Percentiles rank a stretch among this genome's conserved stretches.
These are phyloP conservation scores for Amniculicola lignicola DNA, from an alignment of 495 filamentous ascomycete species.

Conservation along the genomic window DNA sequence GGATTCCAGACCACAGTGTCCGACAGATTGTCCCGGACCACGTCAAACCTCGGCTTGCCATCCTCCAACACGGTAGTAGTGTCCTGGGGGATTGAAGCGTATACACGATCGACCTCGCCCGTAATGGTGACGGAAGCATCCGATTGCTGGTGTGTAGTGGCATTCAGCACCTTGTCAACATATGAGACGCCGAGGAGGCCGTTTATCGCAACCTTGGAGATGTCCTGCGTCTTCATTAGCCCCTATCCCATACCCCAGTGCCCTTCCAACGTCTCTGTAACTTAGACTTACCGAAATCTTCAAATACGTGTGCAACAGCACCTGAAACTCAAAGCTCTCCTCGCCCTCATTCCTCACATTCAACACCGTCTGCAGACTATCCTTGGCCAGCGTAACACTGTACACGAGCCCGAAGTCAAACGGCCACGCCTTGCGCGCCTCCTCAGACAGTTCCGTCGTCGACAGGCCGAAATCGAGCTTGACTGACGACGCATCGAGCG, in stretches of 20 bases:
- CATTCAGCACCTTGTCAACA: constrained; percentile 73
- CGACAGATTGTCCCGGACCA: constrained; percentile 73
- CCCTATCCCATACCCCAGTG: neutral
- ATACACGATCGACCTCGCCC: constrained; percentile 80
- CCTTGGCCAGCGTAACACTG: constrained; percentile 75
- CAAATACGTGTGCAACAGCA: constrained; percentile 88
- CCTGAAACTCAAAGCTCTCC: constrained; percentile 82
- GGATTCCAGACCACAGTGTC: constrained; percentile 98
- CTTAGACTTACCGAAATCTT: constrained; percentile 63
- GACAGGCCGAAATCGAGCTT: constrained; percentile 95
- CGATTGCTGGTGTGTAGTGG: constrained; percentile 55
- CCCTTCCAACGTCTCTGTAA: neutral
- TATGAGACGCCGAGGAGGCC: constrained; percentile 73
- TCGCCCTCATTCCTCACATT: constrained; percentile 83
- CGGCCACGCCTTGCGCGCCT: constrained; percentile 66
- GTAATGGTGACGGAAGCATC: constrained; percentile 56
- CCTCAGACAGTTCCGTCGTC: constrained; percentile 61
- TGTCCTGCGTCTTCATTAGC: constrained; percentile 41
- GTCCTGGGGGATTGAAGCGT: constrained; percentile 47
- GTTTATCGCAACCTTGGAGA: constrained; percentile 62
- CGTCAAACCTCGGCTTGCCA: constrained; percentile 61
- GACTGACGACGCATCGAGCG: constrained; percentile 45
- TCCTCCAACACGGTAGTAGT: constrained; percentile 58
- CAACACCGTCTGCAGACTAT: constrained; percentile 73
- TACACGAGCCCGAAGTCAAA: constrained; percentile 88